These are phyloP conservation scores for Globisporangium solare DNA, from an alignment of 352 stramenopile species.

Conservation along the genomic window DNA sequence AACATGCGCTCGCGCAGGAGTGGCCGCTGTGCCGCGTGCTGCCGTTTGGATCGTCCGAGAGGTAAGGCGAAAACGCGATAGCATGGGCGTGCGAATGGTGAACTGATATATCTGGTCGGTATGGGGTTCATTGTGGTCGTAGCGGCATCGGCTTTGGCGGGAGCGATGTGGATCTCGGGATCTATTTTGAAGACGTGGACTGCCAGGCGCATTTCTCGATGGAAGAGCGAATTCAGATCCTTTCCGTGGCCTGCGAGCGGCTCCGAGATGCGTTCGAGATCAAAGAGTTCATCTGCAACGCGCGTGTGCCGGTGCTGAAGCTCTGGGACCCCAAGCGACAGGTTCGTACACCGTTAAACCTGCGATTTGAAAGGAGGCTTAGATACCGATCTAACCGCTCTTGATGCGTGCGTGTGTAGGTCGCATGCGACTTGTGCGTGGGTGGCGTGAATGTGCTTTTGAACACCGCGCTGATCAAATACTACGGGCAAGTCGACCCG, in stretches of 20 bases:
- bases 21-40: constrained; percentile 65
- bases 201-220: constrained; percentile 50
- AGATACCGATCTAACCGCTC: too few species aligned
- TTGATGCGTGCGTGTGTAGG: constrained; percentile 13
- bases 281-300: constrained; percentile 63
- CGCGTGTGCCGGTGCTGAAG: constrained; percentile 76
- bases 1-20: constrained; percentile 39
- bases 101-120: constrained; percentile 9
- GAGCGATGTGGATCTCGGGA: constrained; percentile 75
- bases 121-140: background rate
- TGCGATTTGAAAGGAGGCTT: too few species aligned
- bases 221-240: constrained; percentile 53
- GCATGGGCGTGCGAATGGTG: background rate
- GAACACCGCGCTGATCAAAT: constrained; percentile 78
- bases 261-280: constrained; percentile 49
- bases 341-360: constrained; percentile 13
- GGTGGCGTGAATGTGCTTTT: constrained; percentile 64
- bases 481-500: constrained; percentile 64
- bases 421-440: constrained; percentile 72
- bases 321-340: constrained; percentile 61
- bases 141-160: constrained; percentile 73
- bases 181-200: constrained; percentile 77
- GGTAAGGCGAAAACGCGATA: constrained; percentile 20
- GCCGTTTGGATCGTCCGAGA: constrained; percentile 77
- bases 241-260: constrained; percentile 39